Base-by-base conservation (phyloP, 805 yeast genomes). In the Ogataea paraovalis region DNA sequence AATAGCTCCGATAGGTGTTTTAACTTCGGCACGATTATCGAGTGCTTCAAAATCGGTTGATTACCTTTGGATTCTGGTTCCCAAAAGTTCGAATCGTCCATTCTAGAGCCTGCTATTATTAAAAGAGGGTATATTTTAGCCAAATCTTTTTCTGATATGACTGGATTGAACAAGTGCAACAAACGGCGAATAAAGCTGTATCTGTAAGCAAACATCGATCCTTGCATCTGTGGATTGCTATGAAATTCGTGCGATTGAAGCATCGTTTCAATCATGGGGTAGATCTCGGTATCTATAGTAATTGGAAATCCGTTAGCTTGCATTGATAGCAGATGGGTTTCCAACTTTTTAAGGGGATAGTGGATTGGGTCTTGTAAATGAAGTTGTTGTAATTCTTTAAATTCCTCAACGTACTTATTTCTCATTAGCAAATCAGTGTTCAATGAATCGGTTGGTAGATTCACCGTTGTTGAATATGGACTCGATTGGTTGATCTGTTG, bases 211-310 rank as follows among this genome's bases (percentile, higher is more conserved):
- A 60, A 64, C 14, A 52, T 56, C 10, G 50, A 44, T 9, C 39
- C 16, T 28, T 51, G 50, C 14, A 41, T 30, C 1, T 14, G 22
- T 6, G 50, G 22, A 14, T 46, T 46, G 12, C 38, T 34, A 45
- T 61, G 58, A 41, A 66, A 54, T 50, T 65, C 68, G 4, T 54
- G 40, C 5, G 70, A 66, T 42, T 63, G 66, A 7, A 62, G 41
- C 1, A 58, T 47, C 1, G 57, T 41, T 39, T 56, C 56, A 21
- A 60, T 46, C 25, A 49, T 57, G 13, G 53, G 39, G 23, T 50
- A 50, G 7, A 66, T 38, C 4, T 59, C 59, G 32, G 20, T 30
- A 12, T 54, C 43, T 2, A 54, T 39, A 3, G 60, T 49, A 14
- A 66, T 46, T 4, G 58, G 54, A 10, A 56, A 39, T 0, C 70